Base-by-base conservation (phyloP, 2,329 filamentous ascomycete genomes). In the Trichoderma sp. region DNA sequence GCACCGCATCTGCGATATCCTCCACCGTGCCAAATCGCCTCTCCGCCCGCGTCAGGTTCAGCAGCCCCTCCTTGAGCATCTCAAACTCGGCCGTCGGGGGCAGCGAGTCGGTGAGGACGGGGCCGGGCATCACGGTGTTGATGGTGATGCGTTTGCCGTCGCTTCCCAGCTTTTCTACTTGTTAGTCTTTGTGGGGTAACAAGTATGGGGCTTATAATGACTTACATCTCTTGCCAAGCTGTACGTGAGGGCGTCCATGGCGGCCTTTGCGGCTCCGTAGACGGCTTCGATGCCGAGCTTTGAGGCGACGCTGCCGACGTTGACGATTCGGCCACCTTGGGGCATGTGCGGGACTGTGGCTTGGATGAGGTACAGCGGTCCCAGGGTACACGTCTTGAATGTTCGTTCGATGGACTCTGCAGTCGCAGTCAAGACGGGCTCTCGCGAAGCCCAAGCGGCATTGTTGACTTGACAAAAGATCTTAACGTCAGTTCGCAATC, bases 111-210 rank as follows among this genome's bases (percentile, higher is more conserved):
- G 78, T 79, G 5, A 56, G 51, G 9, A 75, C 73, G 9, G 75
- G 74, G 0, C 78, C 78, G 0, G 77, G 78, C 2, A 74, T 72
- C 17, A 80, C 69, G 5, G 76, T 76, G 63, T 80, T 80, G 65
- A 80, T 72, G 0, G 78, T 80, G 64, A 70, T 66, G 28, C 57
- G 34, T 48, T 67, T 69, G 26, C 54, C 55, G 45, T 64, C 65
- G 6, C 47, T 55, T 1, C 68, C 68, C 34, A 70, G 54, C 66
- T 68, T 10, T 14, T 1, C 1, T 6, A 12, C 3, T 19, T 26
- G 15, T 63, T 30, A 63, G 51, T 14, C 0, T 45, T n/a, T 7
- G 1, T 6, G 9, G 19, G 2, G 3, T 7, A 12, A 19, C 7
- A 10, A 0, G 2, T 6, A 1, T 2, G 7, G 1, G 1, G 10